Percentiles rank a stretch among this genome's conserved stretches.
Evolutionary conservation across 495 filamentous ascomycete species (phyloP).

Genomic region (Penicillium alfredii): DNA sequence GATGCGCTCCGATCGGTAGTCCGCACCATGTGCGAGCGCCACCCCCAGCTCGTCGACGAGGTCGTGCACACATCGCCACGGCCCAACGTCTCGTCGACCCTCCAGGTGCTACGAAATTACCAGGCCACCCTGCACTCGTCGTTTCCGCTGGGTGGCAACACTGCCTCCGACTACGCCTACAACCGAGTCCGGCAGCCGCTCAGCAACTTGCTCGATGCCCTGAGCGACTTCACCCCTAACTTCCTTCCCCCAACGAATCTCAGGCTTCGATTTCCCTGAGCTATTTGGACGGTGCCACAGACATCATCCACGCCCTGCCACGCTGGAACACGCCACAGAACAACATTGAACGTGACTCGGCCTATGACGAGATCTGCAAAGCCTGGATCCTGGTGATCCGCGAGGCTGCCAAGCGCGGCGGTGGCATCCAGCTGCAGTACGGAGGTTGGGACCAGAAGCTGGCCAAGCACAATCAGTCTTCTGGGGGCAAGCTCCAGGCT

Average conservation of each 20-base stretch:
- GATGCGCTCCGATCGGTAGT: slow-evolving; percentile 76
- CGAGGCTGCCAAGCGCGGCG: slow-evolving; percentile 85
- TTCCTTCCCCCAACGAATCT: slow-evolving; percentile 88
- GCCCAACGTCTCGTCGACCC: slow-evolving; percentile 71
- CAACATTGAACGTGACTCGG: slow-evolving; percentile 85
- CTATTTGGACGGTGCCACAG: slow-evolving; percentile 83
- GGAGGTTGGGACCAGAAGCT: slow-evolving; percentile 91
- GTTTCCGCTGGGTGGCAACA: slow-evolving; percentile 77
- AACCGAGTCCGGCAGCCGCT: slow-evolving; percentile 84
- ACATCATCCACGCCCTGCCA: slow-evolving; percentile 81
- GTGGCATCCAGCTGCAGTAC: slow-evolving; percentile 84
- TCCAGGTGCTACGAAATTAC: slow-evolving; percentile 76
- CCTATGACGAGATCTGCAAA: slow-evolving; percentile 90
- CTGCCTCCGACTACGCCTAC: slow-evolving; percentile 87
- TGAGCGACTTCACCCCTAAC: slow-evolving; percentile 90
- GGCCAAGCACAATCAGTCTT: slow-evolving; percentile 80
- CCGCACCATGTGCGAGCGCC: slow-evolving; percentile 80
- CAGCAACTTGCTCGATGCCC: slow-evolving; percentile 73
- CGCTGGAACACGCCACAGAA: slow-evolving; percentile 80
- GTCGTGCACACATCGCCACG: slow-evolving; percentile 79
- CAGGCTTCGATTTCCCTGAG: slow-evolving; percentile 72
- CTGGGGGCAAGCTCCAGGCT: slow-evolving; percentile 73
- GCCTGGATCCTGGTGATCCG: slow-evolving; percentile 91
- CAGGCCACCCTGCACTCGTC: slow-evolving; percentile 70
- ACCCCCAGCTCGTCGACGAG: slow-evolving; percentile 69